A percentile compares a stretch with the other conserved stretches of the same genome.
phyloP scores from a whole-genome alignment of 441 rosid species.

The Pelargonium fulgidum region DNA sequence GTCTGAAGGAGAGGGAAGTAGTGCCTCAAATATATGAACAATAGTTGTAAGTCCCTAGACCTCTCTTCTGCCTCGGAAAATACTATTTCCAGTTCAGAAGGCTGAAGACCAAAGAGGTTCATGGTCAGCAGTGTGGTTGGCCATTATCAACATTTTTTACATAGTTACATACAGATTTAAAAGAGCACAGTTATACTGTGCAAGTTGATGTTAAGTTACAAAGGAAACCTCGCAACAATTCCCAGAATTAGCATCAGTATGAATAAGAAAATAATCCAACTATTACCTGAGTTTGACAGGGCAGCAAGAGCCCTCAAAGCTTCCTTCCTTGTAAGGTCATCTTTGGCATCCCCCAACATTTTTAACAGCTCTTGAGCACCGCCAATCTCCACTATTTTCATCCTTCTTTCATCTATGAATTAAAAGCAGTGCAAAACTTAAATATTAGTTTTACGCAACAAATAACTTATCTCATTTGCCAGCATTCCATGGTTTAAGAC shows the following conservation, averaged over 20 bases:
- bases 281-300: constrained; percentile 56
- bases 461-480: neutral
- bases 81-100: neutral
- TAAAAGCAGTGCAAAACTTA: constrained; percentile 15
- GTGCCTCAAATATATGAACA: neutral
- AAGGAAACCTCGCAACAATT: neutral
- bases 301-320: constrained; percentile 79
- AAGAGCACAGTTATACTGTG: neutral
- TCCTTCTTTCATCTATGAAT: constrained; percentile 71
- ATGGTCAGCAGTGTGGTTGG: neutral
- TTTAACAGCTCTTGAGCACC: constrained; percentile 72
- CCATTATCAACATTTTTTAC: neutral
- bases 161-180: neutral
- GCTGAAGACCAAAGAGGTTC: no score
- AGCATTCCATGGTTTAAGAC: neutral
- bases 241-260: neutral
- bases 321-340: constrained; percentile 70
- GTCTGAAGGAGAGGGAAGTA: no score
- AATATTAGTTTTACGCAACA: neutral
- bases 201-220: neutral
- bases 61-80: neutral
- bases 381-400: constrained; percentile 83
- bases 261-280: neutral
- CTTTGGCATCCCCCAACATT: constrained; percentile 73
- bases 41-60: neutral